Base-by-base conservation (phyloP, 2,329 filamentous ascomycete species). In the Coleophoma eucalyptorum region DNA sequence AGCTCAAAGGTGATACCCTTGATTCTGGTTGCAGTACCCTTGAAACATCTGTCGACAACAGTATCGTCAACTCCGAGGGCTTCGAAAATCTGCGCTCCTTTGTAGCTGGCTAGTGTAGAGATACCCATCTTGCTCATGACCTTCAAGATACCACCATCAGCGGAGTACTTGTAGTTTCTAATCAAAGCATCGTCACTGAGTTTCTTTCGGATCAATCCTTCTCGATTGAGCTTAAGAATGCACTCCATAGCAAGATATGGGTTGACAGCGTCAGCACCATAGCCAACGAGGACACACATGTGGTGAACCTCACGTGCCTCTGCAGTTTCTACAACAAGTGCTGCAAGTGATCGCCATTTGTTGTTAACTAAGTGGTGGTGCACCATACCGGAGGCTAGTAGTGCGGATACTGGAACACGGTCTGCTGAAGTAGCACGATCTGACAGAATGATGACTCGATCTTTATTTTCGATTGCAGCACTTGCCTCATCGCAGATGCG, bases 121-220 rank as follows among this genome's bases (percentile, higher is more conserved):
- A 97, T 97, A 75, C 93, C 93, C 93, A 97, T 97, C 79, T 97
- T 97, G 70, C 88, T 94, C 93, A 97, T 97, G 68, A 97, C 93
- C 73, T 97, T 97, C 57, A 97, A 78, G 57, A 97, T 96, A 74
- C 93, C 93, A 65, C 93, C 93, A 61, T 97, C 92, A 63, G 89
- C 93, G 55, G 93, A 97, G 70, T 95, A 89, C 75, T 95, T 96
- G 80, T 97, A 97, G 76, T 97, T 97, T 63, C 87, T 84, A 59
- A 97, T 92, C 50, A 97, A 83, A 62, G 86, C 80, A 54, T 96
- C 86, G 52, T 94, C 83, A 18, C 80, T 81, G 41, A 96, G 76
- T 69, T 94, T 88, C 80, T 95, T 96, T 69, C 91, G 87, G 69
- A 97, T 95, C 55, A 97, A 76, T 47, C 89, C 89, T 72, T 97